Conservation (phyloP, 805 yeast species). For the Dipodascus geniculatus region DNA sequence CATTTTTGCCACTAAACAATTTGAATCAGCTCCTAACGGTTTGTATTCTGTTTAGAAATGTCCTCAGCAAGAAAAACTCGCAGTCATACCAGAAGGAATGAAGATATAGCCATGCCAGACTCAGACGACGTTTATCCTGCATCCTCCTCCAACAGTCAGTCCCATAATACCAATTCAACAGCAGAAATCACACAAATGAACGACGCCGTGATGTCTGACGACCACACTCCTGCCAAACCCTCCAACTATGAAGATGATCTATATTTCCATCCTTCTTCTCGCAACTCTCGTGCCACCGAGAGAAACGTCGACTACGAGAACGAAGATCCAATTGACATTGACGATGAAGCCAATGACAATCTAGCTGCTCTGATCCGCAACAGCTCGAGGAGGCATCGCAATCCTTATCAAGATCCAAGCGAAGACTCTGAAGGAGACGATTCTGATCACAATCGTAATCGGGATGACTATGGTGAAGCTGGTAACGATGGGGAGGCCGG, state of each 20-base stretch:
- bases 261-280: not conserved
- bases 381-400: constrained; percentile 7
- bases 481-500: constrained; percentile 14
- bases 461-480: constrained; percentile 9
- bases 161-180: not conserved
- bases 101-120: constrained; percentile 1
- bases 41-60: not conserved
- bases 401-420: constrained; percentile 8
- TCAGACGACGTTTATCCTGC: not conserved
- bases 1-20: not conserved
- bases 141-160: not conserved
- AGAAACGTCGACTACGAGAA: not conserved
- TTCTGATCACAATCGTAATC: constrained; percentile 6
- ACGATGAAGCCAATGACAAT: not conserved
- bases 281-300: not conserved
- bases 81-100: not conserved
- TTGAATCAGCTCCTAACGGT: not conserved
- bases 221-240: not conserved
- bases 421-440: constrained; percentile 3
- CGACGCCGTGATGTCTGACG: not conserved
- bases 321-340: constrained; percentile 1
- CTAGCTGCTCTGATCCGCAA: constrained; percentile 3
- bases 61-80: not conserved
- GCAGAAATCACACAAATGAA: not conserved
- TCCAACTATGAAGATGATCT: not conserved